phyloP scores from a whole-genome alignment of 169 alveolate genomes.

The Plasmodium chabaudi region DNA sequence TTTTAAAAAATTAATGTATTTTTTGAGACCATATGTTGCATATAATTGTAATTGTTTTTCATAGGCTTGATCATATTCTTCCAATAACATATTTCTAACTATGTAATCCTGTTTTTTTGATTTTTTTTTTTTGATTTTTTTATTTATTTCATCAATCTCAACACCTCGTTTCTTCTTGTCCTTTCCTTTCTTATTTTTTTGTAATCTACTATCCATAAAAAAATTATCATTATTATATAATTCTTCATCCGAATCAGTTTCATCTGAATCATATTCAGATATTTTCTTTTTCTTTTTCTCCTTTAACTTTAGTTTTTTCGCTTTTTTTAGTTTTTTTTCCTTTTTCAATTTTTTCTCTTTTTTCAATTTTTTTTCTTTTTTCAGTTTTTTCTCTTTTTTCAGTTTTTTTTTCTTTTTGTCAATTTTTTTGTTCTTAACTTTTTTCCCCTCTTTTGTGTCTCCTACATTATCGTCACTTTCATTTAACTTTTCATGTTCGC shows the following conservation, averaged over 20 bases:
- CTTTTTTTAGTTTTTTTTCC: conserved; percentile 15
- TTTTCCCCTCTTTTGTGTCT: background rate
- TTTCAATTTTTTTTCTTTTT: background rate
- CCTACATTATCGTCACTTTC: background rate
- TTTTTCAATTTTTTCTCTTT: conserved; percentile 10
- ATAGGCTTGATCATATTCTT: conserved; percentile 10
- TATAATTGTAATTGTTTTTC: conserved; percentile 36
- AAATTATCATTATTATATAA: conserved; percentile 55
- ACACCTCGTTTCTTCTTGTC: background rate
- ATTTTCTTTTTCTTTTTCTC: background rate
- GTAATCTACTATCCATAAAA: conserved; percentile 44
- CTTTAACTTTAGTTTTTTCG: background rate
- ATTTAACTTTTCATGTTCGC: background rate
- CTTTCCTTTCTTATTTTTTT: conserved; percentile 6
- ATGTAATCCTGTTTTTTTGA: background rate
- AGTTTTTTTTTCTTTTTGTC: conserved; percentile 26
- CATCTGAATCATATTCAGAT: background rate
- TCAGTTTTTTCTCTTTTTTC: background rate
- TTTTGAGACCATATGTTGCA: conserved; percentile 42
- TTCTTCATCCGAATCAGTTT: conserved; percentile 33
- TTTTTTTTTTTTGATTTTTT: background rate
- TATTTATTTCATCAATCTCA: background rate
- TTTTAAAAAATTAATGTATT: conserved; percentile 42
- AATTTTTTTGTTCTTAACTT: background rate
- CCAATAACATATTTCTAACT: conserved; percentile 1